These are phyloP conservation scores for Colletotrichum sp. DNA, from an alignment of 2,329 filamentous ascomycete genomes.

Conservation along the genomic window DNA sequence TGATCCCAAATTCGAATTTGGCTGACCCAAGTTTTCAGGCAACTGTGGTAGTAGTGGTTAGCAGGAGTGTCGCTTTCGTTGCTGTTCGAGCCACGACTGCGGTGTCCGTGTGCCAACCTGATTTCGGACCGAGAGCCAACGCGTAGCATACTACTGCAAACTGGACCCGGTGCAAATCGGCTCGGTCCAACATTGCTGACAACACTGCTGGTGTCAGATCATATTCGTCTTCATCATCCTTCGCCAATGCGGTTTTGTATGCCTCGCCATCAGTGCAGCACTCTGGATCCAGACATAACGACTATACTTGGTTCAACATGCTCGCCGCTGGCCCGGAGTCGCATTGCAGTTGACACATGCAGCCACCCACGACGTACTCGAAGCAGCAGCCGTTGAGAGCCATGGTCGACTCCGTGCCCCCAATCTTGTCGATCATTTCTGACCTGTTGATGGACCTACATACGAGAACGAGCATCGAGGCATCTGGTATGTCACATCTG, in stretches of 20 bases:
- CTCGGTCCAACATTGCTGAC: not conserved
- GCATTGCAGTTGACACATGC: slow-evolving; percentile 14
- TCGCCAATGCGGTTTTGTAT: not conserved
- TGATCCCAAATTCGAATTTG: not conserved
- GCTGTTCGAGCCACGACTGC: not conserved
- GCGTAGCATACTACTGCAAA: not conserved
- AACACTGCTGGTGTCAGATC: not conserved
- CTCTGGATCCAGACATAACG: not conserved
- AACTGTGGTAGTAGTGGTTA: not conserved
- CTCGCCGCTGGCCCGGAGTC: not conserved
- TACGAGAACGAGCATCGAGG: not conserved
- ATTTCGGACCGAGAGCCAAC: not conserved
- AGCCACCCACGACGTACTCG: slow-evolving; percentile 1
- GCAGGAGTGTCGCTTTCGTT: not conserved
- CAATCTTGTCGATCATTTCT: too few species aligned
- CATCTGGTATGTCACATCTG: not conserved
- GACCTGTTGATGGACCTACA: not conserved
- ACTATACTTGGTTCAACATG: not conserved
- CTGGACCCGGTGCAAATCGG: not conserved
- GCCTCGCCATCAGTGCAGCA: not conserved
- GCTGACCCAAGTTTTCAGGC: not conserved
- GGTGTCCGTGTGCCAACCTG: not conserved
- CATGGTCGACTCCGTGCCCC: not conserved
- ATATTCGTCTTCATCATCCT: not conserved
- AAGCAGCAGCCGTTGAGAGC: not conserved